Conservation (phyloP, 129 eudicot species). For the Tagetes patula region DNA sequence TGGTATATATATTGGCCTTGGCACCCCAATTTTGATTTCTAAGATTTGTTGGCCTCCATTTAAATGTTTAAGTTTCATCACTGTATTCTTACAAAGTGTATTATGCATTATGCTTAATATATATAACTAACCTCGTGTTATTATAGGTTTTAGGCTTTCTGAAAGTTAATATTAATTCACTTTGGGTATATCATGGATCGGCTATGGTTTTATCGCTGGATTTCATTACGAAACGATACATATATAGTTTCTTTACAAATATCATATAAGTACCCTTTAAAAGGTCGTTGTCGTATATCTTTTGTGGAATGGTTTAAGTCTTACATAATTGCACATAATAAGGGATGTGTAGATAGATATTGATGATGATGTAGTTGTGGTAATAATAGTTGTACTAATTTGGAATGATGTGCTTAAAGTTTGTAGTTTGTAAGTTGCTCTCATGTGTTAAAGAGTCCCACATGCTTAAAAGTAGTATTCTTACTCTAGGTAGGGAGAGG, state of each 20-base stretch:
- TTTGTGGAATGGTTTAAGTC: conserved; percentile 28
- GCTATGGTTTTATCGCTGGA: neutral
- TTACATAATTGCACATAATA: conserved; percentile 30
- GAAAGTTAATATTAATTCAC: neutral
- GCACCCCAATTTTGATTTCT: too few relatives aligned
- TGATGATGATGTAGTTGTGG: conserved; percentile 32
- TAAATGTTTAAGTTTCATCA: too few relatives aligned
- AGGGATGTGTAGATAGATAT: conserved; percentile 31
- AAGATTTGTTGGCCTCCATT: too few relatives aligned
- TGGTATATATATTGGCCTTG: too few relatives aligned
- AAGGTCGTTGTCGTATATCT: conserved; percentile 10
- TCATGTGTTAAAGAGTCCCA: conserved; percentile 37
- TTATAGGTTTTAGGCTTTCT: conserved; percentile 12
- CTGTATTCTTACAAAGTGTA: too few relatives aligned
- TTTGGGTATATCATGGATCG: neutral
- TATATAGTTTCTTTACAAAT: neutral
- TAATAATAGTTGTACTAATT: conserved; percentile 38
- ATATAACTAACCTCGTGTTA: conserved; percentile 10
- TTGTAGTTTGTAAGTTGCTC: conserved; percentile 40
- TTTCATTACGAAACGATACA: neutral
- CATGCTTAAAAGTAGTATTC: conserved; percentile 35
- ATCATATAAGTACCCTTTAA: neutral
- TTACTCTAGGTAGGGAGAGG: conserved; percentile 33
- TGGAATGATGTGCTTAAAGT: conserved; percentile 34
- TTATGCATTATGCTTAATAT: neutral